phyloP scores from a whole-genome alignment of 2,329 filamentous ascomycete species.

The Fusarium anguioides region DNA sequence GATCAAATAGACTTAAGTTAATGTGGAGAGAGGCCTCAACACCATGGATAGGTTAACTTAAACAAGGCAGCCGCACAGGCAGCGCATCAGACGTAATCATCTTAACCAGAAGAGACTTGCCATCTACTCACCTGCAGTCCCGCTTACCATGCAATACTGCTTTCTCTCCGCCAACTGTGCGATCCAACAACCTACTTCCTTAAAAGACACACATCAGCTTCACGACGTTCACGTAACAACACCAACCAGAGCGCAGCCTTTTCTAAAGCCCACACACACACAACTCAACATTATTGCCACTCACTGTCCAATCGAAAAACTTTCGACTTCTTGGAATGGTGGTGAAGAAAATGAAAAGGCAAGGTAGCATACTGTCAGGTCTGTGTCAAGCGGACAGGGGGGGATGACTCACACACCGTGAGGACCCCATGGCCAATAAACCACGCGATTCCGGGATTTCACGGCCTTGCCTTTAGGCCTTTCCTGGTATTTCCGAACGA shows the following conservation, averaged over 20 bases:
- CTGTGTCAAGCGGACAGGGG: conserved; percentile 15
- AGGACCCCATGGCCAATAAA: conserved; percentile 36
- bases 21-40: conserved; percentile 1
- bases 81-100: conserved; percentile 3
- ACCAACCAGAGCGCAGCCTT: conserved; percentile 5
- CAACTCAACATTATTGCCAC: conserved; percentile 33
- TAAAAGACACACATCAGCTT: conserved; percentile 12
- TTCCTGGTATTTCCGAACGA: conserved; percentile 23
- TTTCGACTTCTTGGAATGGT: conserved; percentile 33
- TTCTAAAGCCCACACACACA: conserved; percentile 28
- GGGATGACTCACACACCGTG: conserved; percentile 47
- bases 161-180: conserved; percentile 15
- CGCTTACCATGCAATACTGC: conserved; percentile 4
- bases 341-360: conserved; percentile 5
- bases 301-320: conserved; percentile 41
- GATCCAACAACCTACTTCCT: conserved; percentile 1
- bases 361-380: conserved; percentile 25
- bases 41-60: conserved; percentile 7
- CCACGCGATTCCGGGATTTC: conserved; percentile 31
- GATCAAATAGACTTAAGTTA: neutral
- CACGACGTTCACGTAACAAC: conserved; percentile 2
- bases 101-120: neutral
- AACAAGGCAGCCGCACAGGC: neutral
- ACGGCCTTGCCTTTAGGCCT: conserved; percentile 4
- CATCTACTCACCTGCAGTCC: conserved; percentile 13